Percentiles rank a stretch among this genome's conserved stretches.
Conservation (phyloP, 352 stramenopile genomes). For the Phytophthora capsici region DNA sequence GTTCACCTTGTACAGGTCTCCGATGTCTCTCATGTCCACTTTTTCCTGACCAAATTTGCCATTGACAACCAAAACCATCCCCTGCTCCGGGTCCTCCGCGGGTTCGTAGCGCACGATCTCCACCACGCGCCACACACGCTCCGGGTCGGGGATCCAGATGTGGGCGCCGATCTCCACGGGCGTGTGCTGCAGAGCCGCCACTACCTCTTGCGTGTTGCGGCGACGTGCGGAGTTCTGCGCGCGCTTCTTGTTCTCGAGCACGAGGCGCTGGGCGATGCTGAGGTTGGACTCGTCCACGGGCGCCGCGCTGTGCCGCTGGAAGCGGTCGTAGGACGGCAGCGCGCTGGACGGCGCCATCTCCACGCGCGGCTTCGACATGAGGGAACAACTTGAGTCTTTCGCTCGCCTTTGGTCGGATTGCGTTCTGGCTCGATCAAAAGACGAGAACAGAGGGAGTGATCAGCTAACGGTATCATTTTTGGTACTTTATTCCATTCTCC, state of each 20-base stretch:
- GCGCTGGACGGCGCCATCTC: conserved; percentile 68
- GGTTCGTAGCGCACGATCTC: conserved; percentile 71
- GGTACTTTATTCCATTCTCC: too few relatives aligned
- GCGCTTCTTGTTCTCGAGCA: conserved; percentile 87
- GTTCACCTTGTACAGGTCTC: conserved; percentile 88
- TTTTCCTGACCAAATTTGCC: conserved; percentile 77
- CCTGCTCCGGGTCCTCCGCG: conserved; percentile 58
- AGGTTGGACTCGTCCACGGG: conserved; percentile 68
- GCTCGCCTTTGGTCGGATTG: neutral
- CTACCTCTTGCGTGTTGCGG: conserved; percentile 76
- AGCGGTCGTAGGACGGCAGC: conserved; percentile 82
- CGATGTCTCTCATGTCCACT: conserved; percentile 83
- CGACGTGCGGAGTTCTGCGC: conserved; percentile 63
- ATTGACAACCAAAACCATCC: conserved; percentile 71
- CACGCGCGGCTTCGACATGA: conserved; percentile 60
- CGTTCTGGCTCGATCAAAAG: neutral
- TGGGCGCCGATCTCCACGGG: conserved; percentile 81
- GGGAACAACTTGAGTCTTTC: neutral
- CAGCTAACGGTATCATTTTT: too few relatives aligned
- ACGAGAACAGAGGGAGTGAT: too few relatives aligned
- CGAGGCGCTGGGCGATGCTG: conserved; percentile 82
- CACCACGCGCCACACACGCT: conserved; percentile 86
- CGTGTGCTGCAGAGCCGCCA: conserved; percentile 65
- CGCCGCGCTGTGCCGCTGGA: conserved; percentile 63
- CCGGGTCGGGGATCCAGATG: conserved; percentile 88